phyloP scores from a whole-genome alignment of 2,329 filamentous ascomycete species.

The Moelleriella libera region DNA sequence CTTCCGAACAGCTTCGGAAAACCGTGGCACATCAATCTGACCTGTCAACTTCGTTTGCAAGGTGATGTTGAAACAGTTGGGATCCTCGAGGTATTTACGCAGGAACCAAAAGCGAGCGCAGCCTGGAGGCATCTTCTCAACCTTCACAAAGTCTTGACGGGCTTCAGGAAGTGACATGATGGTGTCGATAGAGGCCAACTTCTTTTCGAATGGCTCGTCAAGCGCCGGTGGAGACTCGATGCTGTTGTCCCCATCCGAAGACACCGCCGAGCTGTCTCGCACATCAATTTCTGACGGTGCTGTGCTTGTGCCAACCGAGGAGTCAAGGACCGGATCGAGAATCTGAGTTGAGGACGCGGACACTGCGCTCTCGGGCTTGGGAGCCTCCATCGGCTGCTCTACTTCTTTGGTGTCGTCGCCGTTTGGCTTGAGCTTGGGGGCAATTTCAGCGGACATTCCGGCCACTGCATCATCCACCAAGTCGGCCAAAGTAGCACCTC shows the following conservation, averaged over 20 bases:
- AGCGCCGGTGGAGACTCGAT: not conserved
- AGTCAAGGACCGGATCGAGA: not conserved
- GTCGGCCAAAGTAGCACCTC: constrained; percentile 6
- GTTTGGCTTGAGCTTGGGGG: not conserved
- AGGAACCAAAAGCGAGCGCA: constrained; percentile 24
- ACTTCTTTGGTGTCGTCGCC: not conserved
- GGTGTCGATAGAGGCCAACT: not conserved
- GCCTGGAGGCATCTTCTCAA: not conserved
- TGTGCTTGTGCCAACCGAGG: not conserved
- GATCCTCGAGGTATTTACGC: constrained; percentile 16
- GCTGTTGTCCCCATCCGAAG: not conserved
- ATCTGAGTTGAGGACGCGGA: not conserved
- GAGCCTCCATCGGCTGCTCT: not conserved
- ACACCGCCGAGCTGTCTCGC: not conserved
- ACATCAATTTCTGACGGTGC: not conserved
- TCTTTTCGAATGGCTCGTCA: not conserved
- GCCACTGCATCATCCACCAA: constrained; percentile 2
- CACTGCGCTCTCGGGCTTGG: not conserved
- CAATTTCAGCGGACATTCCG: not conserved
- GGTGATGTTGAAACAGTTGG: constrained; percentile 24
- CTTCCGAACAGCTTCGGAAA: constrained; percentile 18
- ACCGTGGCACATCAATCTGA: constrained; percentile 1
- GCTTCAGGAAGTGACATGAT: not conserved
- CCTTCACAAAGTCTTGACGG: not conserved
- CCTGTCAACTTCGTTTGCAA: constrained; percentile 17